phyloP scores from a whole-genome alignment of 2,329 filamentous ascomycete genomes.

The Colletotrichum kahawae region DNA sequence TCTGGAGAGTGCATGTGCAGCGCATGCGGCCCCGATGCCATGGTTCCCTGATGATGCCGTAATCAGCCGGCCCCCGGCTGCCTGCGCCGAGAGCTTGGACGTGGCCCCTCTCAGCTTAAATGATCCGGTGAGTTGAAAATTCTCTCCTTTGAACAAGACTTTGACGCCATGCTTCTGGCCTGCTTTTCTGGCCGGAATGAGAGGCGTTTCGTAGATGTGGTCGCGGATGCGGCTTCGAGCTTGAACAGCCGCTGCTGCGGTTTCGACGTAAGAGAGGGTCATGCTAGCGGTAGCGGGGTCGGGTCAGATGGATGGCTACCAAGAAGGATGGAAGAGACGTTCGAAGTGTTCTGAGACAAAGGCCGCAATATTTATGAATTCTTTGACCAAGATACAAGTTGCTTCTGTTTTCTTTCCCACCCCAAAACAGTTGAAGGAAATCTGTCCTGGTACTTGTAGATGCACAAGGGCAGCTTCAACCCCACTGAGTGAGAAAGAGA shows the following conservation, averaged over 20 bases:
- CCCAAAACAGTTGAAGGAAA: not conserved
- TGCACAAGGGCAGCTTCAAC: not conserved
- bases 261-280: not conserved
- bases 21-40: constrained; percentile 25
- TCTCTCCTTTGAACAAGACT: constrained; percentile 29
- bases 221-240: constrained; percentile 21
- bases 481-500: not conserved
- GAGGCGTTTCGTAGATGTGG: constrained; percentile 27
- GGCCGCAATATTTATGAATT: not conserved
- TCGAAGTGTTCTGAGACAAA: not conserved
- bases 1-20: constrained; percentile 10
- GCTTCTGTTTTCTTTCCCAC: not conserved
- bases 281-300: not conserved
- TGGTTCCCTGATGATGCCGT: constrained; percentile 28
- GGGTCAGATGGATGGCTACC: not conserved
- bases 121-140: constrained; percentile 30
- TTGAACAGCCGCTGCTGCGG: constrained; percentile 19
- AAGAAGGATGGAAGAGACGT: not conserved
- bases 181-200: constrained; percentile 18
- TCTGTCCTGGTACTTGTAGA: not conserved
- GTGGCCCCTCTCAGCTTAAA: constrained; percentile 31
- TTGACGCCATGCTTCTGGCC: not conserved
- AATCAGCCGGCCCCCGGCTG: constrained; percentile 12
- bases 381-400: not conserved
- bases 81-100: constrained; percentile 26